These are phyloP conservation scores for Magnusiomyces ingens DNA, from an alignment of 1,139 yeast species.

Conservation along the genomic window DNA sequence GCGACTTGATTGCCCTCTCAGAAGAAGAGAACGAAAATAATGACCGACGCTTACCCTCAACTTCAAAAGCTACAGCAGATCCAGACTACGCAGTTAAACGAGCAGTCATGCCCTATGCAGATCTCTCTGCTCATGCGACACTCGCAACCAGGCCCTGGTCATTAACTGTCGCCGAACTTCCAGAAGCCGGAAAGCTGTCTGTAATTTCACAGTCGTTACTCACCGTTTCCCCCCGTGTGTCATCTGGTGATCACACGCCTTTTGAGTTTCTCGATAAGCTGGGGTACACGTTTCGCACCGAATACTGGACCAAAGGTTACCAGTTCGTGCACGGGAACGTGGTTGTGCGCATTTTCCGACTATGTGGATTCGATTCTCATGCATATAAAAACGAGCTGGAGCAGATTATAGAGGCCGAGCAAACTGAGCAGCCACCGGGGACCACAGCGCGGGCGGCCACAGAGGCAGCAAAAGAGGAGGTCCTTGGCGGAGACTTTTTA, in stretches of 20 bases:
- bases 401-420: neutral
- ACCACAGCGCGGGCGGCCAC: slow-evolving; percentile 12
- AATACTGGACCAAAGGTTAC: slow-evolving; percentile 60
- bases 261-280: slow-evolving; percentile 49
- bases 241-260: slow-evolving; percentile 26
- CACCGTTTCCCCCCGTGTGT: slow-evolving; percentile 48
- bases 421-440: slow-evolving; percentile 4
- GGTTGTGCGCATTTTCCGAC: slow-evolving; percentile 52
- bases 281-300: slow-evolving; percentile 63
- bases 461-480: slow-evolving; percentile 11
- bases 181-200: slow-evolving; percentile 74
- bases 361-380: slow-evolving; percentile 7
- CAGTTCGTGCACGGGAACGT: slow-evolving; percentile 60
- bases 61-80: too few species aligned
- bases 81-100: too few species aligned
- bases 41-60: too few species aligned
- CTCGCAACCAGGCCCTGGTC: slow-evolving; percentile 39
- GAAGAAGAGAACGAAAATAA: neutral
- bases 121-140: too few species aligned
- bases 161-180: slow-evolving; percentile 68
- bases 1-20: slow-evolving; percentile 11
- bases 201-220: slow-evolving; percentile 62
- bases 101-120: too few species aligned
- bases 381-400: neutral
- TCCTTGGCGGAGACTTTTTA: slow-evolving; percentile 21